Base-by-base conservation (phyloP, 2,329 filamentous ascomycete genomes). In the Macroventuria anomochaeta region DNA sequence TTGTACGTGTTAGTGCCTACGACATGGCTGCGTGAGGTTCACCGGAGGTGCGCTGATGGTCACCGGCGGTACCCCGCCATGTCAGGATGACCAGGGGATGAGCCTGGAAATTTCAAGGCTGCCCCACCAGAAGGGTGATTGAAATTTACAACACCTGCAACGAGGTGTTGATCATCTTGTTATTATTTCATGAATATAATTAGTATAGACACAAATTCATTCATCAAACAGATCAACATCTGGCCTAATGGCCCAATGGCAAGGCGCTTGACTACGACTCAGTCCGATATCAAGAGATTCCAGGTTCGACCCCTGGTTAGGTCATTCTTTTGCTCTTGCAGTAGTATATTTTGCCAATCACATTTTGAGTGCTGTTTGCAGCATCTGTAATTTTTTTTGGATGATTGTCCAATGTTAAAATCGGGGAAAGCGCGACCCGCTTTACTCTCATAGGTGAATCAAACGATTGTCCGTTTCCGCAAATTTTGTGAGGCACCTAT, bases 251-350 rank as follows among this genome's bases (percentile, higher is more conserved):
- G 79, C 79, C 79, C 79, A 81, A 81, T 81, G 79, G 79, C 78
- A 81, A 81, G 79, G 79, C 78, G 79, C 78, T 80, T 82, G 79
- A 81, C 79, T 81, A 81, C 40, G 40, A 34, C 34, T 25, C 13
- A 11, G 13, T 44, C 31, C 3, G 20, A 1, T 32, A 44, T 44
- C 41, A 44, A 44, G 41, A 44, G 41, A 65, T 65, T 65, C 57
- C 62, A 65, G 65, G 62, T 57, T 57, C 60, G 59, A 62, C 57
- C 57, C 59, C 59, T 62, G 57, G 59, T 60, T 60, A 58, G 59
- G 57, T 60, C 59, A 59, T 25, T 31, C 28, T 40, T 51, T 50
- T 46, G n/a, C n/a, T 41, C 25, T 61, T 55, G 48, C 49, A 23
- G 17, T 21, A 7, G 3, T 7, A 23, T n/a, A 0, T 23, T 21